Evolutionary conservation across 2,329 filamentous ascomycete species (phyloP).

Genomic region (Seiridium unicorne): DNA sequence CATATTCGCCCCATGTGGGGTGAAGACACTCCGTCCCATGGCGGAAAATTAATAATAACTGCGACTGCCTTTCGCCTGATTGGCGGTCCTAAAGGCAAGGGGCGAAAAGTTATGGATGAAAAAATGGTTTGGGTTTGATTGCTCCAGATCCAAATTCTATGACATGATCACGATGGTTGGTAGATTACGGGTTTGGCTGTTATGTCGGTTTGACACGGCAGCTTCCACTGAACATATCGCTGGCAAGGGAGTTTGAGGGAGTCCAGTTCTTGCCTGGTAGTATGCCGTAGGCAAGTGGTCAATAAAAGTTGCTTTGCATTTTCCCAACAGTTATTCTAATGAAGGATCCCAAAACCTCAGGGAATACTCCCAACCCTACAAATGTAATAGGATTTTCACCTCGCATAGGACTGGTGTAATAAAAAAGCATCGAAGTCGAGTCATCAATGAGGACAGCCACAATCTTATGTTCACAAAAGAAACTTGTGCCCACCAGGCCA

Average conservation of each 20-base stretch:
- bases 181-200: neutral
- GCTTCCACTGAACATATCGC: neutral
- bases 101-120: neutral
- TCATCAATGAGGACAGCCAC: no score
- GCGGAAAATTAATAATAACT: no score
- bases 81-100: neutral
- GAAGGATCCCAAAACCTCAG: neutral
- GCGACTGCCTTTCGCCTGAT: no score
- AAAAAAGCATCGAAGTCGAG: no score
- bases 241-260: constrained; percentile 8
- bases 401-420: neutral
- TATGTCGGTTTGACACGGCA: neutral
- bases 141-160: neutral
- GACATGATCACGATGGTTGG: constrained; percentile 1
- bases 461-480: no score
- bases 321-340: neutral
- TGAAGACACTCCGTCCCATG: no score
- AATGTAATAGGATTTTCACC: no score
- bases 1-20: neutral
- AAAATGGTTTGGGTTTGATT: neutral
- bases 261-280: constrained; percentile 2
- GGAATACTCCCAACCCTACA: neutral
- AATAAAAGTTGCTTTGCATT: constrained; percentile 11
- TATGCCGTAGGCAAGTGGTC: constrained; percentile 5
- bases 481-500: no score